These are phyloP conservation scores for Apostasia shenzhenica DNA, from an alignment of 106 monocot species.

Conservation along the genomic window DNA sequence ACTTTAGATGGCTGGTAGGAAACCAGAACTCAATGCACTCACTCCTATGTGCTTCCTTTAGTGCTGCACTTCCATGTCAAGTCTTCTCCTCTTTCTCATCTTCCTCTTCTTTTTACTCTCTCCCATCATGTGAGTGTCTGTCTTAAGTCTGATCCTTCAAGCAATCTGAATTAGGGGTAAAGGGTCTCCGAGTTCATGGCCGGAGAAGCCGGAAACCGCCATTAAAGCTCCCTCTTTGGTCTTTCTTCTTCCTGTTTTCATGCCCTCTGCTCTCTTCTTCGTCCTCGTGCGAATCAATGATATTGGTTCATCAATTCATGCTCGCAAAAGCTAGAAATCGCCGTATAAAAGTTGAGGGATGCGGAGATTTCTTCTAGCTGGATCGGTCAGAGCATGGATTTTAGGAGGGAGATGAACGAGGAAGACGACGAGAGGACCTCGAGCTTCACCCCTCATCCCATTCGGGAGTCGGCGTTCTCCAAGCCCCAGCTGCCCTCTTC, in stretches of 20 bases:
- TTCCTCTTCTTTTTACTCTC: background rate
- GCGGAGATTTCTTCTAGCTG: background rate
- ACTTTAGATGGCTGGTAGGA: constrained; percentile 17
- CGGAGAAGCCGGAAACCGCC: constrained; percentile 1
- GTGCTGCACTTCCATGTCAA: constrained; percentile 7
- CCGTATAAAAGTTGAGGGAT: background rate
- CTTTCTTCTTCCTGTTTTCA: background rate
- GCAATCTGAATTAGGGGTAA: constrained; percentile 1
- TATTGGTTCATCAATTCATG: no score
- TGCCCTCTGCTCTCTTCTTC: background rate
- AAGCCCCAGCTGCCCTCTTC: constrained; percentile 29
- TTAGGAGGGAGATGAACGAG: constrained; percentile 8
- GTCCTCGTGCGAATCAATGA: no score
- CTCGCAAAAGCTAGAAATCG: no score
- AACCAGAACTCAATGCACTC: constrained; percentile 16
- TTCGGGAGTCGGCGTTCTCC: constrained; percentile 25
- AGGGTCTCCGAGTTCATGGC: background rate
- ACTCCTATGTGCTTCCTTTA: background rate
- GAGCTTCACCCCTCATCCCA: constrained; percentile 14
- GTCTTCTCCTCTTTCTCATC: background rate
- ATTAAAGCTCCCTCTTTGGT: background rate
- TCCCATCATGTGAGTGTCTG: constrained; percentile 7
- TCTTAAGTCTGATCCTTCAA: constrained; percentile 6
- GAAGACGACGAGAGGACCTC: constrained; percentile 3
- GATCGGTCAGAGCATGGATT: background rate